Base-by-base conservation (phyloP, 768 basidiomycete genomes). In the Podaxis sp. region DNA sequence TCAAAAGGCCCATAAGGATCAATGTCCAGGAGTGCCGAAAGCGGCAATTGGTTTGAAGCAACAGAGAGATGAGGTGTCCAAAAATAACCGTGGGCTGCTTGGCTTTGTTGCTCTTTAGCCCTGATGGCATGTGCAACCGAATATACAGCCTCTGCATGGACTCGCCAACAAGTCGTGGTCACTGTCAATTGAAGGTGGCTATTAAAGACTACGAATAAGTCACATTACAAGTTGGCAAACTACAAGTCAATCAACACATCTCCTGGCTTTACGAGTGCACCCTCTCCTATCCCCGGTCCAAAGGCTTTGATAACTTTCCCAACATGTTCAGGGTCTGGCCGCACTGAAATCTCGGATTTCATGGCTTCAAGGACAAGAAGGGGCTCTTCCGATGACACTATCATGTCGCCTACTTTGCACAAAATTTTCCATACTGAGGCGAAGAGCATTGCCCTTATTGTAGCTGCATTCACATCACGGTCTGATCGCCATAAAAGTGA, bases 331-430 rank as follows among this genome's bases (percentile, higher is more conserved):
- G 80, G 76, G 0, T 82, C 79, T 0, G 82, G 81, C 55, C 70
- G 70, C 15, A 88, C 68, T 13, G 78, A 75, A 49, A 88, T 80
- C 66, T 86, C 85, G 0, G 83, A 86, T 72, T 89, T 88, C 87
- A 88, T 88, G 1, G 87, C 84, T 70, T 87, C 85, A 12, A 88
- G 76, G 20, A 85, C 76, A 36, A 84, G 53, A 40, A 87, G 67
- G 2, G 82, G 75, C 3, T 81, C 74, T 12, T 80, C 77, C 2
- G 74, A 73, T 0, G 80, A 73, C 3, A 69, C 53, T 48, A 87
- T 76, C 0, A 70, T 65, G 57, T 84, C 78, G 12, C 82, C 83
- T 4, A 76, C 69, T 0, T 69, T 66, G 48, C 79, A 78, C 13
- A 73, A 76, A 65, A 88, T 77, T 68, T 84, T 85, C 82, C 81